Base-by-base conservation (phyloP, 1,139 yeast species). In the Geotrichum restrictum region DNA sequence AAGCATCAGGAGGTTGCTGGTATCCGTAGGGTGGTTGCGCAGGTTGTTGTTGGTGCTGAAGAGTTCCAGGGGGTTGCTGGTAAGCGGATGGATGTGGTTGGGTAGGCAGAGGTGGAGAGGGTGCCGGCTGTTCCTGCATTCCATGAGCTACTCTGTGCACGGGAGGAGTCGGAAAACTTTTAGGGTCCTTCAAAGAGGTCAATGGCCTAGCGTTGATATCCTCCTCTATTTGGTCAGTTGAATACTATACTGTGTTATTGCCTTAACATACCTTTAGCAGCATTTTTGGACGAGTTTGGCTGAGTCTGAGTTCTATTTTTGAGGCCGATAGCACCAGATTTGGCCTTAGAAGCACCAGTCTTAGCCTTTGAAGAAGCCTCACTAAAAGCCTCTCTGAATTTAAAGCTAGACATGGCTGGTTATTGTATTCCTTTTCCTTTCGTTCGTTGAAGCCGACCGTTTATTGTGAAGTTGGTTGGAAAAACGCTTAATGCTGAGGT, bases 111-210 rank as follows among this genome's bases (percentile, higher is more conserved):
- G 47, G 48, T 31, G 54, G 40, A 8, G 45, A 31, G 16, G 41
- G 54, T 53, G 52, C 49, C 24, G 41, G 46, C 41, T 39, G 60
- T 57, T 55, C 55, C 39, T 61, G 60, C 36, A 64, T 62, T 3
- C 76, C 73, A 49, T 64, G 63, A 34, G 61, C 62, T 7, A 62
- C 57, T 54, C 72, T 51, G 51, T 67, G 65, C 72, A 71, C 59
- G 0, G 85, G 85, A 1, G 85, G 85, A 1, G 83, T 76, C 11
- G 84, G 82, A 54, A 80, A 74, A 11, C 67, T 54, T 3, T 63
- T 59, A 7, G 80, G 76, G 57, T 76, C 76, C 33, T 64, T 66
- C 43, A 73, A 60, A 1, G 71, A 58, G 1, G 63, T 53, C 45
- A 70, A 44, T 14, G 75, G 71, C 48, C 75, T 59, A 2, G 75